A percentile compares a stretch with the other conserved stretches of the same genome.
Evolutionary conservation across 768 basidiomycete species (phyloP).

Genomic region (Mycena floridula): DNA sequence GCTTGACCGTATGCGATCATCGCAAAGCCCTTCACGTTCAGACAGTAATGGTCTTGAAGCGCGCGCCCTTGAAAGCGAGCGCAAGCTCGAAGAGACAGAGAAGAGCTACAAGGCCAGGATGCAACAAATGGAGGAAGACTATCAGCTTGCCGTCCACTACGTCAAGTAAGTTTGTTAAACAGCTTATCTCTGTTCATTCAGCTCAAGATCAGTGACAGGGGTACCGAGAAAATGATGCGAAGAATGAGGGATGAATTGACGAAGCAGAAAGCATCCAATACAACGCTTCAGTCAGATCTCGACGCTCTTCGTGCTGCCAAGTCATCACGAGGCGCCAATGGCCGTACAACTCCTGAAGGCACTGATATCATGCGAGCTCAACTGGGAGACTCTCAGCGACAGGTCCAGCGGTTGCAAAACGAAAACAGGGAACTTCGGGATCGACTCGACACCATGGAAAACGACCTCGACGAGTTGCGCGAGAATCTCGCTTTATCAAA

Average conservation of each 20-base stretch:
- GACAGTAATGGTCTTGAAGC: slow-evolving; percentile 35
- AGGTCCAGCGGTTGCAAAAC: slow-evolving; percentile 58
- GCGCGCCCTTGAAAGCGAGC: slow-evolving; percentile 62
- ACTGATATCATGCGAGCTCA: slow-evolving; percentile 62
- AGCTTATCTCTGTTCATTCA: slow-evolving; percentile 5
- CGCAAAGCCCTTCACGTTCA: slow-evolving; percentile 42
- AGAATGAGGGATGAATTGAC: slow-evolving; percentile 93
- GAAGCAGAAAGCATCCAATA: slow-evolving; percentile 82
- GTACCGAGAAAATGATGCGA: slow-evolving; percentile 97
- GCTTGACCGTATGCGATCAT: slow-evolving; percentile 58
- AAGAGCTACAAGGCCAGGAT: slow-evolving; percentile 71
- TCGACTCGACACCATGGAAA: slow-evolving; percentile 69
- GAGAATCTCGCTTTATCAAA: slow-evolving; percentile 67
- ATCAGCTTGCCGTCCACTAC: slow-evolving; percentile 94
- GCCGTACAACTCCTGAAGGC: slow-evolving; percentile 72
- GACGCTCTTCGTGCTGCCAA: slow-evolving; percentile 61
- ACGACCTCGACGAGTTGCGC: slow-evolving; percentile 65
- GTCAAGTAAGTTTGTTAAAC: slow-evolving; percentile 66
- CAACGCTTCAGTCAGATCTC: slow-evolving; percentile 77
- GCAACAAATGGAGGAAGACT: slow-evolving; percentile 90
- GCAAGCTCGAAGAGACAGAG: slow-evolving; percentile 74
- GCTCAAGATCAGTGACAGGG: slow-evolving; percentile 40
- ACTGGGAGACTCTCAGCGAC: slow-evolving; percentile 73
- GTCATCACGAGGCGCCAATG: slow-evolving; percentile 57
- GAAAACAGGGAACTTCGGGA: slow-evolving; percentile 75